These are phyloP conservation scores for Fusarium sp. DNA, from an alignment of 2,329 filamentous ascomycete genomes.

Conservation along the genomic window DNA sequence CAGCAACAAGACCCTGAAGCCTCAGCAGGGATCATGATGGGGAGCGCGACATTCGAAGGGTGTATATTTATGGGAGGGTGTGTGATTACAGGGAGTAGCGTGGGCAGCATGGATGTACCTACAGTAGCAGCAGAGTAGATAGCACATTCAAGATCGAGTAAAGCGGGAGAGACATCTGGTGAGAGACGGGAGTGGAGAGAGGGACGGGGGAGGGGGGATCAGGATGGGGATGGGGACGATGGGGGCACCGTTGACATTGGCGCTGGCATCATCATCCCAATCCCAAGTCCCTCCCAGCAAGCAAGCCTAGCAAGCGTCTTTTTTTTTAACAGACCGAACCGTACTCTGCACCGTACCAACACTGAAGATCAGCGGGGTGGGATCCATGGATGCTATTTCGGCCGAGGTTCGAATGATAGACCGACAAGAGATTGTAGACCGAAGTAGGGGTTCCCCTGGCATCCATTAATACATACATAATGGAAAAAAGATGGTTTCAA, in stretches of 20 bases:
- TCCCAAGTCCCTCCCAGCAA: not conserved
- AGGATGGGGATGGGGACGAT: conserved; percentile 27
- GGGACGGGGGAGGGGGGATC: conserved; percentile 15
- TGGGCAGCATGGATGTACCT: conserved; percentile 21
- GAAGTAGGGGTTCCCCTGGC: conserved; percentile 30
- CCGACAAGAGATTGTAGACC: not conserved
- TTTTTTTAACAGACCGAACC: conserved; percentile 3
- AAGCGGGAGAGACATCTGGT: conserved; percentile 28
- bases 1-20: conserved; percentile 39
- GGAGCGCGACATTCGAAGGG: conserved; percentile 22
- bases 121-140: conserved; percentile 16
- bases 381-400: conserved; percentile 32
- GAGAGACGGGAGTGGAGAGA: conserved; percentile 34
- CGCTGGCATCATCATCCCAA: conserved; percentile 40
- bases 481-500: conserved; percentile 2
- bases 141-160: conserved; percentile 34
- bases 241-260: conserved; percentile 37
- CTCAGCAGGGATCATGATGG: conserved; percentile 36
- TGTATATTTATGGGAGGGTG: conserved; percentile 9
- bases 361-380: conserved; percentile 44
- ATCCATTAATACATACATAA: not conserved
- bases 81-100: conserved; percentile 7
- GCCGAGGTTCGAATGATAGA: conserved; percentile 36
- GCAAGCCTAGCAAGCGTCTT: conserved; percentile 28
- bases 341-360: conserved; percentile 19